Conservation (phyloP, 345 rosid species). For the Heritiera fomes region DNA sequence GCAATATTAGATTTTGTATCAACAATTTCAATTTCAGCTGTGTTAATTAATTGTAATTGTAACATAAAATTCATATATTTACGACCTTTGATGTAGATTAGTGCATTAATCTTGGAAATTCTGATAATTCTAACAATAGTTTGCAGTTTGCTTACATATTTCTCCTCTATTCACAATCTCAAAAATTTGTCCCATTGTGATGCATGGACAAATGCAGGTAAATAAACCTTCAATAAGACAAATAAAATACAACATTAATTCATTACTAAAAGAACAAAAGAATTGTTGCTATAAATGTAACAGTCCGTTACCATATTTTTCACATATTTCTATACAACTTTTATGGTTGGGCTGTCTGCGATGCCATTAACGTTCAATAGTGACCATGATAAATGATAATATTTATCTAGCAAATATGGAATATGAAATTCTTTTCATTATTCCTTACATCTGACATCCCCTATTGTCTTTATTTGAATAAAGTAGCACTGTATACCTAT, state of each 20-base stretch:
- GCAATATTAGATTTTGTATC: conserved; percentile 16
- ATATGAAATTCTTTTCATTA: too few relatives aligned
- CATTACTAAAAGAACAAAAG: background rate
- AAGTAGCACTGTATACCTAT: too few relatives aligned
- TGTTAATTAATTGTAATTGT: background rate
- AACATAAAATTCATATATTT: background rate
- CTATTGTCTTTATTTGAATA: too few relatives aligned
- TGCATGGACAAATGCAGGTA: conserved; percentile 53
- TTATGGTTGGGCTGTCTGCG: too few relatives aligned
- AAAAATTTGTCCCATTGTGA: conserved; percentile 48
- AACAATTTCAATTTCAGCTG: background rate
- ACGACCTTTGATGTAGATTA: background rate
- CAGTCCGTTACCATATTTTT: too few relatives aligned
- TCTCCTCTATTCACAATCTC: conserved; percentile 55
- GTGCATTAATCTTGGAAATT: background rate
- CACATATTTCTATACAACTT: too few relatives aligned
- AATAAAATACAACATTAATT: conserved; percentile 11
- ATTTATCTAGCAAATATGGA: too few relatives aligned
- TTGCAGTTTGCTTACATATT: conserved; percentile 41
- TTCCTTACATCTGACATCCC: too few relatives aligned
- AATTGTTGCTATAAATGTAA: background rate
- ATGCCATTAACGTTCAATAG: too few relatives aligned
- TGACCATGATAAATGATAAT: too few relatives aligned
- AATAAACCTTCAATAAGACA: conserved; percentile 39
- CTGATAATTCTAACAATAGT: background rate